These are phyloP conservation scores for Hymenotorrendiella dingleyae DNA, from an alignment of 2,329 filamentous ascomycete species.

Conservation along the genomic window DNA sequence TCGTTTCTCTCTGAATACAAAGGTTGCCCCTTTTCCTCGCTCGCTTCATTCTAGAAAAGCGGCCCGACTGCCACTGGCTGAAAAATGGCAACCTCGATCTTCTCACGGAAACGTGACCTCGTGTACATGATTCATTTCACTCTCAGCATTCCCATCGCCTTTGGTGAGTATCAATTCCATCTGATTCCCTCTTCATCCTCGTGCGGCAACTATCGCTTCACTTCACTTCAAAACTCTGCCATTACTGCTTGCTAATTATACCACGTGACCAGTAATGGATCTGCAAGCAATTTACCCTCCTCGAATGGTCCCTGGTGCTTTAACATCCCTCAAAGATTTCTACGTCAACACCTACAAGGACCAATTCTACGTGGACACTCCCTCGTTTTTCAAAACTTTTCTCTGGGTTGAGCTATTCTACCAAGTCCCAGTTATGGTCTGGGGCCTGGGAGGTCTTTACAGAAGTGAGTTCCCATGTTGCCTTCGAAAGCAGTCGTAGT, in stretches of 20 bases:
- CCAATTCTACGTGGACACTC: slow-evolving; percentile 54
- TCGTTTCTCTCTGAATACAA: too few species aligned
- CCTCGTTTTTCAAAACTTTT: slow-evolving; percentile 53
- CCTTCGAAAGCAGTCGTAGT: too few species aligned
- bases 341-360: slow-evolving; percentile 58
- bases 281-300: slow-evolving; percentile 52
- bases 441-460: slow-evolving; percentile 50
- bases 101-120: slow-evolving; percentile 28
- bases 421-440: slow-evolving; percentile 55
- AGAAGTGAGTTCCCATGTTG: slow-evolving; percentile 33
- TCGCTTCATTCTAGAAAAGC: too few species aligned
- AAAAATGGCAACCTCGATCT: slow-evolving; percentile 27
- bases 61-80: too few species aligned
- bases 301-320: slow-evolving; percentile 42
- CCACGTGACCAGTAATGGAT: slow-evolving; percentile 47
- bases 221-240: background rate
- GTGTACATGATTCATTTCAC: slow-evolving; percentile 54
- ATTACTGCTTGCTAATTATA: background rate
- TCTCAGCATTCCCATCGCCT: slow-evolving; percentile 55
- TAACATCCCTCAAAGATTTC: slow-evolving; percentile 44
- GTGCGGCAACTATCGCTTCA: too few species aligned
- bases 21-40: too few species aligned
- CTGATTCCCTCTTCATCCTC: background rate
- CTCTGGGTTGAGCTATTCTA: slow-evolving; percentile 53
- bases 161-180: slow-evolving; percentile 40